Percentiles rank a stretch among this genome's conserved stretches.
These are phyloP conservation scores for Penicillium nucicola DNA, from an alignment of 495 filamentous ascomycete genomes.

Conservation along the genomic window DNA sequence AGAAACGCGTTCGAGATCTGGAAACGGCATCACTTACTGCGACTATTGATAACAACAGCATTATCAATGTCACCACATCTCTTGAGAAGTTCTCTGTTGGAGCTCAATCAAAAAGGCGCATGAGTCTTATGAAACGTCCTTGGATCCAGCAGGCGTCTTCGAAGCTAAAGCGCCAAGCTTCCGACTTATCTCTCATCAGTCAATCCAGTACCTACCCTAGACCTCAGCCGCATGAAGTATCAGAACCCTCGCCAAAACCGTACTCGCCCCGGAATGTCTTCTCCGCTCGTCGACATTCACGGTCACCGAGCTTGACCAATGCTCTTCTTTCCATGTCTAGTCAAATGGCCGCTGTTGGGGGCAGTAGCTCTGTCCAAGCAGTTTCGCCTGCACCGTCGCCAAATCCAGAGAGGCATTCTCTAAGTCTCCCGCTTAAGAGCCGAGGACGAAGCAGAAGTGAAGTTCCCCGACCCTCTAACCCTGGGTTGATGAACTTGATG, in stretches of 20 bases:
- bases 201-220: slow-evolving; percentile 25
- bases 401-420: slow-evolving; percentile 52
- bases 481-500: slow-evolving; percentile 45
- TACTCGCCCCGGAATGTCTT: slow-evolving; percentile 54
- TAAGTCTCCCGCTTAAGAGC: slow-evolving; percentile 49
- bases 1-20: slow-evolving; percentile 39
- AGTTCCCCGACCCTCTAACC: slow-evolving; percentile 45
- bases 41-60: slow-evolving; percentile 61
- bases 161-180: slow-evolving; percentile 32
- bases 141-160: slow-evolving; percentile 39
- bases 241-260: slow-evolving; percentile 38
- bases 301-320: slow-evolving; percentile 60
- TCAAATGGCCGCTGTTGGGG: slow-evolving; percentile 60
- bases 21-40: slow-evolving; percentile 60
- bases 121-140: slow-evolving; percentile 50
- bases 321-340: slow-evolving; percentile 62
- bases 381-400: slow-evolving; percentile 35
- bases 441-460: slow-evolving; percentile 77
- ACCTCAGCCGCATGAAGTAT: slow-evolving; percentile 30
- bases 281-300: slow-evolving; percentile 42
- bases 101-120: slow-evolving; percentile 39
- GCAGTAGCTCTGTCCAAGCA: slow-evolving; percentile 52
- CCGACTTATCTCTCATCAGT: slow-evolving; percentile 31
- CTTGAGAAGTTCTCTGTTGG: slow-evolving; percentile 62
- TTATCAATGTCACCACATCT: slow-evolving; percentile 52